Base-by-base conservation (phyloP, 129 eudicot genomes). In the Flaveria bidentis region DNA sequence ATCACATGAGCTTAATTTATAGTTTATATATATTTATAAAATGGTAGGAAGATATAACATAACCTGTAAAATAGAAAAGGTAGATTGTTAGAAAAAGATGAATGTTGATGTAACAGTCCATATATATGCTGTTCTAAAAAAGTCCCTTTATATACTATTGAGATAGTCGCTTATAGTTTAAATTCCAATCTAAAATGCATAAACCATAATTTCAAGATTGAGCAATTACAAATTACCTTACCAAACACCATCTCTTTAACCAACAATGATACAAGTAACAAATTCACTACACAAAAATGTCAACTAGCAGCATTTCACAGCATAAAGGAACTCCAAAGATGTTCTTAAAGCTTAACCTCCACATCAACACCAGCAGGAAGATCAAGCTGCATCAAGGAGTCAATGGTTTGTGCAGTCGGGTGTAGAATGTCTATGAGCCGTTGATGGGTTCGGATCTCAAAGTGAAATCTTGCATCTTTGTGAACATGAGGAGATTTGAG, bases 401-500 rank as follows among this genome's bases (percentile, higher is more conserved):
- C 97, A 3, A 91, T 89, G 12, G 97, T 91, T 80, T 95, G 89
- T 45, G 97, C 99, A 79, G 99, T 95, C 6, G 97, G 97, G 81
- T 89, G 82, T 65, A 88, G 84, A 70, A 95, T 95, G 81, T 95
- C 97, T 49, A 95, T 91, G 30, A 95, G 88, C 49, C 99, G 86
- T 61, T 87, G 92, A 81, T 91, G 99, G 52, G 99, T 95, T 83
- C 99, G 73, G 78, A 95, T 95, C 86, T 94, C 99, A 46, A 91
- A 94, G 58, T 94, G 97, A 83, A 91, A 89, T 78, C 99, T 84
- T 33, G 96, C 97, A 55, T 91, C 99, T 77, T 95, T 95, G 83
- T 95, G 87, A 10, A 95, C 99, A 26, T 89, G 99, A n/a, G 99
- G 99, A 39, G 98, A 95, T 85, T 89, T 91, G 20, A 91, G 89